A percentile compares a stretch with the other conserved stretches of the same genome.
These are phyloP conservation scores for Aspergillus melleus DNA, from an alignment of 2,329 filamentous ascomycete genomes.

Conservation along the genomic window DNA sequence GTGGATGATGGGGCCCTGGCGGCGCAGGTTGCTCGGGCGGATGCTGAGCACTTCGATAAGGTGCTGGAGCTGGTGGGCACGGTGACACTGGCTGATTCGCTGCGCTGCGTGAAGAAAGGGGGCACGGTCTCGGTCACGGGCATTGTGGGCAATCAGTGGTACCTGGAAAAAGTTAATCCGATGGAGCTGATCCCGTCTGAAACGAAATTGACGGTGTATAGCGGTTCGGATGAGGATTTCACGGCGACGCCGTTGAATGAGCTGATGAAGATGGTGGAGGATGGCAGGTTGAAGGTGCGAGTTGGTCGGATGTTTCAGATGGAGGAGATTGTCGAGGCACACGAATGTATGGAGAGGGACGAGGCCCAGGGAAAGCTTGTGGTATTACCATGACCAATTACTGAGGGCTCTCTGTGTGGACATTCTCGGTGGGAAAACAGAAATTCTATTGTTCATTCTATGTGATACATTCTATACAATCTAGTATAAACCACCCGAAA, in stretches of 20 bases:
- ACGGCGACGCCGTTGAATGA: constrained; percentile 44
- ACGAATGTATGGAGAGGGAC: constrained; percentile 48
- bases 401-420: background rate
- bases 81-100: constrained; percentile 45
- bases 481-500: background rate
- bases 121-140: constrained; percentile 50
- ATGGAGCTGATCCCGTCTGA: constrained; percentile 45
- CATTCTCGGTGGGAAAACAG: background rate
- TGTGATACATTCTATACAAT: too few relatives aligned
- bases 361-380: constrained; percentile 49
- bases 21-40: constrained; percentile 30
- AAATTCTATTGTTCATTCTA: background rate
- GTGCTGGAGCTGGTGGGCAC: constrained; percentile 50
- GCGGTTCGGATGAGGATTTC: constrained; percentile 41
- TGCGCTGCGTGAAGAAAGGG: constrained; percentile 38
- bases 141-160: constrained; percentile 48
- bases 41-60: constrained; percentile 42
- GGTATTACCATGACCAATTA: constrained; percentile 23
- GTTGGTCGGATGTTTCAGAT: constrained; percentile 46
- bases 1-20: constrained; percentile 46
- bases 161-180: constrained; percentile 39
- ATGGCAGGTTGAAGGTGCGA: constrained; percentile 41
- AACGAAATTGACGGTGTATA: constrained; percentile 45
- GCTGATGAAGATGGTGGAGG: constrained; percentile 38
- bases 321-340: constrained; percentile 49